Base-by-base conservation (phyloP, 1,284 basidiomycete species). In the Rhodotorula sp. region DNA sequence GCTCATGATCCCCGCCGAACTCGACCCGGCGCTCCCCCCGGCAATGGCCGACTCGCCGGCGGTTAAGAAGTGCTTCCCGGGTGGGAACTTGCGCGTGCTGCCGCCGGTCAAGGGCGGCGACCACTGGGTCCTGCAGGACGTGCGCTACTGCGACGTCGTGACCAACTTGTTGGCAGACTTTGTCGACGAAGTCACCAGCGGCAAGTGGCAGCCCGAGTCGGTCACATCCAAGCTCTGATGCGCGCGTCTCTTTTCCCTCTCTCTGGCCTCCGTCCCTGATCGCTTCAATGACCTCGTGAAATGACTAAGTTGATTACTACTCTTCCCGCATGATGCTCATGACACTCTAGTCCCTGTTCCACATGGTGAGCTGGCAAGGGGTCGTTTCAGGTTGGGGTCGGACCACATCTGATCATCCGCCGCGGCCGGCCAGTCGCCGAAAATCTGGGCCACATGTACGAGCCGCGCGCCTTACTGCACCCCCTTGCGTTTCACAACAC, bases 51-150 rank as follows among this genome's bases (percentile, higher is more conserved):
- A 68, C 26, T 60, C 68, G 5, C 63, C 62, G 14, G 57, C 64
- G 3, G 71, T 74, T 16, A 31, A 58, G 8, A 64, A 58, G 18
- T 64, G 49, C 29, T 78, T 78, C 62, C 61, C 64, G 15, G 72
- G 70, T 1, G 77, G 75, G 0, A 76, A 77, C 23, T 48, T 77
- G 48, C 52, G 58, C 26, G 64, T 77, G 2, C 18, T 60, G 18
- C 47, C 67, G 34, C 60, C 72, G 6, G 20, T 77, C 10, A 43
- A 65, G 18, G 68, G 56, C 2, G 78, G 70, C 5, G 76, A 77
- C 52, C 78, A 78, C 52, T 78, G 78, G 78, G 70, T 63, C 15
- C 58, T 72, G 21, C 70, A 72, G 72, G 72, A 73, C 59, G 62
- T 26, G 2, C 62, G 59, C 16, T 69, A 56, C 65, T 58, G 72